Evolutionary conservation across 2,329 filamentous ascomycete genomes (phyloP).

Genomic region (Fusarium nygamai): DNA sequence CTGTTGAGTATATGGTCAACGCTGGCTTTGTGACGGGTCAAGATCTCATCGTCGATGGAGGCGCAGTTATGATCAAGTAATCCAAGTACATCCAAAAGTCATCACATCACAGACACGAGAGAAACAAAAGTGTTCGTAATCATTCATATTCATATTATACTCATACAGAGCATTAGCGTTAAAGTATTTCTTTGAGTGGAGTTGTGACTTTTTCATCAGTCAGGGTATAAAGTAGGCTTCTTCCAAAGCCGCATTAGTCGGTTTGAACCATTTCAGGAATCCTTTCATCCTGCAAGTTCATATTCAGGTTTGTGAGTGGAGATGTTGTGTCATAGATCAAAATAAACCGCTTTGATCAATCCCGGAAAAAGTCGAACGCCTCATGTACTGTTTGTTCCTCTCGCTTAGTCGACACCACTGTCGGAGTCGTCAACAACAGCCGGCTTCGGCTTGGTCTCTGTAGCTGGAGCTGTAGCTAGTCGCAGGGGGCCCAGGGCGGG

Average conservation of each 20-base stretch:
- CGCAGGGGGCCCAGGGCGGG: slow-evolving; percentile 8
- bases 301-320: slow-evolving; percentile 6
- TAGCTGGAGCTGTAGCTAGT: neutral
- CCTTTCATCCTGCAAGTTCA: neutral
- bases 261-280: neutral
- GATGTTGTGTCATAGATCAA: slow-evolving; percentile 12
- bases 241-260: slow-evolving; percentile 18
- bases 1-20: slow-evolving; percentile 16
- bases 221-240: slow-evolving; percentile 23
- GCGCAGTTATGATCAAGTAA: slow-evolving; percentile 14
- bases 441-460: slow-evolving; percentile 7
- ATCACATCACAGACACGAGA: neutral
- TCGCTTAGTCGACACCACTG: slow-evolving; percentile 14
- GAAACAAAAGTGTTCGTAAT: neutral
- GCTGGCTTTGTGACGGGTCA: slow-evolving; percentile 16
- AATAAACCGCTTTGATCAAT: neutral
- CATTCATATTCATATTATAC: slow-evolving; percentile 24
- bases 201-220: slow-evolving; percentile 5
- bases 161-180: slow-evolving; percentile 18
- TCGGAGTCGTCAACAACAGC: neutral
- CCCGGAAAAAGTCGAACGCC: neutral
- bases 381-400: slow-evolving; percentile 6
- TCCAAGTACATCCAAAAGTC: neutral
- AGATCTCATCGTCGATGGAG: slow-evolving; percentile 9
- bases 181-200: slow-evolving; percentile 13